These are phyloP conservation scores for Puccinia triticina DNA, from an alignment of 1,284 basidiomycete species.

Conservation along the genomic window DNA sequence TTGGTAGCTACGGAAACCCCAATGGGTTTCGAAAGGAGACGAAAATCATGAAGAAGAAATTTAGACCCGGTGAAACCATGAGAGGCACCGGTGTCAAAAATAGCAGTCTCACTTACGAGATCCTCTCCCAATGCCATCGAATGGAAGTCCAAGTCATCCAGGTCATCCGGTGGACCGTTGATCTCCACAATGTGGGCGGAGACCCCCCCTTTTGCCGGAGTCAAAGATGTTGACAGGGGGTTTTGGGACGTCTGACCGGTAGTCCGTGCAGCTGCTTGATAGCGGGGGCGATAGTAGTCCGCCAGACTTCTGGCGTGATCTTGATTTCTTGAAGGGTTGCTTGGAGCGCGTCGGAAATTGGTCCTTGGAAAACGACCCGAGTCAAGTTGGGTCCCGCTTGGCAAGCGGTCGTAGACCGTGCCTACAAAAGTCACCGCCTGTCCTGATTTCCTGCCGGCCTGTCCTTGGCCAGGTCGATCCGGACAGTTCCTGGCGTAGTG, in stretches of 20 bases:
- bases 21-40: no score
- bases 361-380: neutral
- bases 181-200: neutral
- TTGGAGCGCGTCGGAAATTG: neutral
- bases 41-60: no score
- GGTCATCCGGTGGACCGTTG: neutral
- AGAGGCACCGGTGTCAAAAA: neutral
- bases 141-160: neutral
- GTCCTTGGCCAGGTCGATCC: no score
- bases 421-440: neutral
- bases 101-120: neutral
- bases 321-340: neutral
- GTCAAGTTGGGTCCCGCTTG: neutral
- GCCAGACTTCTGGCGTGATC: neutral
- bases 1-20: neutral
- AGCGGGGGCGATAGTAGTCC: neutral
- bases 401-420: neutral
- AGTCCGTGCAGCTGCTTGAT: neutral
- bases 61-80: no score
- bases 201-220: neutral
- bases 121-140: neutral
- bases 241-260: no score
- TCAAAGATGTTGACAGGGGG: no score
- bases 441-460: neutral
- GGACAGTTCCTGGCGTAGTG: neutral